Base-by-base conservation (phyloP, 2,329 filamentous ascomycete species). In the Hypocreales sp. region DNA sequence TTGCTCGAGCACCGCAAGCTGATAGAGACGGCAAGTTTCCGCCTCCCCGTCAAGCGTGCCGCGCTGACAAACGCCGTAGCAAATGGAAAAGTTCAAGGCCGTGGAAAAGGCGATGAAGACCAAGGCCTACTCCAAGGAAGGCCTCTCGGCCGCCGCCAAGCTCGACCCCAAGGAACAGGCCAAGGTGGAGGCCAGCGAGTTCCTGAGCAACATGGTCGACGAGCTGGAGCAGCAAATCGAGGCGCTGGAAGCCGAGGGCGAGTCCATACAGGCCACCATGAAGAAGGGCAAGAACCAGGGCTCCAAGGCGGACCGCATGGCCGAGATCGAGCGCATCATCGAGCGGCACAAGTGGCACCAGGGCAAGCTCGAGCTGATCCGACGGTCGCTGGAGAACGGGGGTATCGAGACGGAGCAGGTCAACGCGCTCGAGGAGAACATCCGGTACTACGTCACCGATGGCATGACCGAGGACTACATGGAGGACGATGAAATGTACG, bases 101-200 rank as follows among this genome's bases (percentile, higher is more conserved):
- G 90, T 98, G 28, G 90, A 98, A 57, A 98, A 98, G 64, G 90
- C 93, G 47, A 95, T 98, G 90, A 98, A 98, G 66, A 98, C 90
- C 31, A 98, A 98, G 56, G 90, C 90, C 35, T 98, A 93, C 58
- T 95, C 90, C 35, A 95, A 98, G 64, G 90, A 95, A 57, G 90
- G 90, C 24, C 61, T 98, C 38, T 90, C 82, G 37, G 81, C 87
- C 28, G 83, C 84, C 15, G 77, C 83, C 27, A 92, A 92, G 55
- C 68, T 95, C 37, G 90, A 98, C 58, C 90, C 90, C n/a, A 92
- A 86, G 51, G 90, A 95, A 53, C 83, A 92, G 53, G 87, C 92
- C 50, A 92, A 93, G 58, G 64, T 80, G 35, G 87, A 95, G 44
- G 68, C 80, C 17, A 72, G 77, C 58, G 79, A 93, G 31, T 95